Evolutionary conservation across 306 rosid genomes (phyloP).

Genomic region (Echinosophora koreensis): DNA sequence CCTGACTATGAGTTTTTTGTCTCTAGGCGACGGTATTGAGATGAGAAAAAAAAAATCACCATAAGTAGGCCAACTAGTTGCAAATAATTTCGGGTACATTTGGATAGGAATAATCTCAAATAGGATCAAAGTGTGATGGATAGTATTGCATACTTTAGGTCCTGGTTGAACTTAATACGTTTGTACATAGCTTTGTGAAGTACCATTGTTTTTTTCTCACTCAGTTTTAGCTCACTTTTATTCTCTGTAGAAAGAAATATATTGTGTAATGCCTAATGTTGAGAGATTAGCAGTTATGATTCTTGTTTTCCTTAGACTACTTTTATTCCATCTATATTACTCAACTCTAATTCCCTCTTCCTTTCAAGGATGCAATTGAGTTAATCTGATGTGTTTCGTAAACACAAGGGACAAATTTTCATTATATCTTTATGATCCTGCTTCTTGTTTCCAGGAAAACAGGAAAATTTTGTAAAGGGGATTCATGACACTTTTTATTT

Average conservation of each 20-base stretch:
- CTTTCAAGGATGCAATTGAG: neutral
- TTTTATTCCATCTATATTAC: neutral
- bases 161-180: conserved; percentile 46
- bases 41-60: neutral
- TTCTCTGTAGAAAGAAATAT: conserved; percentile 38
- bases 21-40: conserved; percentile 67
- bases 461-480: conserved; percentile 11
- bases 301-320: conserved; percentile 8
- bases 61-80: conserved; percentile 34
- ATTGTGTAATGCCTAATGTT: conserved; percentile 45
- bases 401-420: neutral
- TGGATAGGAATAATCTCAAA: conserved; percentile 46
- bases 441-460: neutral
- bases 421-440: neutral
- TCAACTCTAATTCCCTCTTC: neutral
- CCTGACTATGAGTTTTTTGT: conserved; percentile 84
- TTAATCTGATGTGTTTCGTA: neutral
- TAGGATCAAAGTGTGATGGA: conserved; percentile 23
- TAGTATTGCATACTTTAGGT: conserved; percentile 34
- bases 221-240: conserved; percentile 36
- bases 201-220: conserved; percentile 23
- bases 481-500: neutral
- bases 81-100: conserved; percentile 52
- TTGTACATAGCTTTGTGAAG: conserved; percentile 55
- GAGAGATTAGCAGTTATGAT: conserved; percentile 40